Base-by-base conservation (phyloP, 169 alveolate species). In the Plasmodium cynomolgi region DNA sequence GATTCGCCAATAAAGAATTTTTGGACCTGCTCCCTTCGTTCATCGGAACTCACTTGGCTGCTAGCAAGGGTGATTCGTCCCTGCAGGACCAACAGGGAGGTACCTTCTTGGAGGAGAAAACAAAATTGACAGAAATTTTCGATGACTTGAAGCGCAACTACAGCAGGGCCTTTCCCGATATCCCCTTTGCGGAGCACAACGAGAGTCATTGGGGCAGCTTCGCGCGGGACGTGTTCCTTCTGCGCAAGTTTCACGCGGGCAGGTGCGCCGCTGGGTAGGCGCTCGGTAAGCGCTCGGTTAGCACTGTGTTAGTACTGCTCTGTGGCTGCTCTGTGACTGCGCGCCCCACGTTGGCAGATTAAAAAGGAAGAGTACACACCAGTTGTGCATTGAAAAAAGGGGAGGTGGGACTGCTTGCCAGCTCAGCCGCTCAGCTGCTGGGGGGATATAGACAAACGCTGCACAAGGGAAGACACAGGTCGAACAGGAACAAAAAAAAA, bases 1-100 rank as follows among this genome's bases (percentile, higher is more conserved):
- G 99, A 37, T 97, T 94, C 80, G 80, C 90, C 1, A 88, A 58
- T 23, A 26, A 68, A 29, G 93, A 84, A 44, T 50, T 97, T 26
- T 92, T 56, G 29, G 82, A 86, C 20, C 80, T 88, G 73, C 81
- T 97, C 13, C 97, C 98, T 9, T 91, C 93, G 0, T 97, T 97
- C 96, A 41, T 97, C 31, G 44, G 62, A 81, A 88, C 77, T 8
- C 93, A 86, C 72, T 74, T 95, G 17, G 74, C 71, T 15, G 62
- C 47, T 72, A 84, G 54, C 0, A 71, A 41, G 54, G 33, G 56
- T 7, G 9, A 29, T 8, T 9, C 54, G 15, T 3, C 37, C 6
- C 33, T 7, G 56, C 56, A 44, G n/a, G 77, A 71, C 77, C 56
- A 72, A 26, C 31, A n/a, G 34, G 58, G 56, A 11, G 31, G 72